These are phyloP conservation scores for Arabidopsis hybrid DNA, from an alignment of 441 rosid genomes.

Conservation along the genomic window DNA sequence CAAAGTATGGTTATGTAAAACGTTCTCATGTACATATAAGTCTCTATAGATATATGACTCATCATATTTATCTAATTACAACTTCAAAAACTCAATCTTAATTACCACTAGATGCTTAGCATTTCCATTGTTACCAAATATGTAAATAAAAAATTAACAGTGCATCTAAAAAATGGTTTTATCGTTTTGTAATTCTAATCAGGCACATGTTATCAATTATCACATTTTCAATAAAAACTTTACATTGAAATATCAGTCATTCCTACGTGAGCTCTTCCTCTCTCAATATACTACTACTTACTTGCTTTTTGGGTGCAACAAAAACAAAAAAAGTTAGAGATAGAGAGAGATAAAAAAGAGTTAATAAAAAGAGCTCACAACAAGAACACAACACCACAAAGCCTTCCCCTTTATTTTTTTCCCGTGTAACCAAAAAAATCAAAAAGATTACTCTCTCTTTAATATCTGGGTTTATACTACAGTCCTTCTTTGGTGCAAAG, in stretches of 20 bases:
- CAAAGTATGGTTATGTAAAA: neutral
- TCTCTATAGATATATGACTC: neutral
- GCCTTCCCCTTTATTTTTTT: constrained; percentile 17
- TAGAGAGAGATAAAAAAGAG: constrained; percentile 40
- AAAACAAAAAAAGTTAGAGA: constrained; percentile 38
- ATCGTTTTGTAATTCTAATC: neutral
- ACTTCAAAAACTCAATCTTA: neutral
- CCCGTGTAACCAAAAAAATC: neutral
- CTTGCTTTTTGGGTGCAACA: constrained; percentile 73
- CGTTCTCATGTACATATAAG: neutral
- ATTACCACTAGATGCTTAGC: neutral
- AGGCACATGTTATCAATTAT: neutral
- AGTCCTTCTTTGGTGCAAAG: constrained; percentile 43
- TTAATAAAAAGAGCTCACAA: constrained; percentile 23
- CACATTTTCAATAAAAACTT: too few relatives aligned
- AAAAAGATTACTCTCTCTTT: constrained; percentile 25
- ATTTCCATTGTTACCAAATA: neutral
- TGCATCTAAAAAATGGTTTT: too few relatives aligned
- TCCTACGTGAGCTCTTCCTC: constrained; percentile 40
- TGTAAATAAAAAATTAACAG: neutral
- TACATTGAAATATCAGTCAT: neutral
- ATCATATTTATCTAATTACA: neutral
- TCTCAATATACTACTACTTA: constrained; percentile 28
- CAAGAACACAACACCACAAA: constrained; percentile 46
- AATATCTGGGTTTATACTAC: constrained; percentile 28